phyloP scores from a whole-genome alignment of 1,284 basidiomycete species.

The Leccinum huronense region DNA sequence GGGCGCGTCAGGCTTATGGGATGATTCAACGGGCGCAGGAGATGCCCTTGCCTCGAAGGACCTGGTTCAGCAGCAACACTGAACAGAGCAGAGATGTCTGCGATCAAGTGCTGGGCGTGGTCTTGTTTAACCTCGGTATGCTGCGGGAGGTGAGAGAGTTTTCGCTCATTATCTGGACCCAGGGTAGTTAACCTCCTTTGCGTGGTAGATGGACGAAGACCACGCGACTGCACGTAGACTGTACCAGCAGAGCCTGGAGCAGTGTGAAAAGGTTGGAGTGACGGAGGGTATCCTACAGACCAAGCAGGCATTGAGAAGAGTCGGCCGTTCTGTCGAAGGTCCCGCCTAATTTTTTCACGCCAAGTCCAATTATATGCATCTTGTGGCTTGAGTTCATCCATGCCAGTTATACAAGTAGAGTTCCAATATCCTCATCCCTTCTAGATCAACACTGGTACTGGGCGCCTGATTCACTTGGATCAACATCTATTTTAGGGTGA shows the following conservation, averaged over 20 bases:
- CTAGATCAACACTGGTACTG: too few relatives aligned
- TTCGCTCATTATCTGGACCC: not conserved
- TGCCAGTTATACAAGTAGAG: too few relatives aligned
- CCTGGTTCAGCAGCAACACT: slow-evolving; percentile 24
- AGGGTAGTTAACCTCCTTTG: not conserved
- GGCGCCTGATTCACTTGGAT: too few relatives aligned
- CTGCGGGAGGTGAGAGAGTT: slow-evolving; percentile 42
- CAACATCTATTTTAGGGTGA: too few relatives aligned
- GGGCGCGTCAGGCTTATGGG: slow-evolving; percentile 56
- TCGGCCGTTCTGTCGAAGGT: slow-evolving; percentile 26
- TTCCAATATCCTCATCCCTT: too few relatives aligned
- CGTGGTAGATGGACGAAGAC: slow-evolving; percentile 51
- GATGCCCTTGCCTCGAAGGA: slow-evolving; percentile 25
- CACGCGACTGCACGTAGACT: slow-evolving; percentile 42
- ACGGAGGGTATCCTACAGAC: slow-evolving; percentile 52
- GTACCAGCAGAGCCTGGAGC: slow-evolving; percentile 47
- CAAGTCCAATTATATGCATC: not conserved
- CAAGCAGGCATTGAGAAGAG: slow-evolving; percentile 44
- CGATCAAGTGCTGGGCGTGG: slow-evolving; percentile 56
- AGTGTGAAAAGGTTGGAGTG: slow-evolving; percentile 49
- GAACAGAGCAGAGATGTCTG: slow-evolving; percentile 39
- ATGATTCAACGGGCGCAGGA: slow-evolving; percentile 42
- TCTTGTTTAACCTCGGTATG: slow-evolving; percentile 61
- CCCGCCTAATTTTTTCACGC: slow-evolving; percentile 4
- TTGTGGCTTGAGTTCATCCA: not conserved